Conservation (phyloP, 306 rosid species). For the Trichosanthes cucumerina region DNA sequence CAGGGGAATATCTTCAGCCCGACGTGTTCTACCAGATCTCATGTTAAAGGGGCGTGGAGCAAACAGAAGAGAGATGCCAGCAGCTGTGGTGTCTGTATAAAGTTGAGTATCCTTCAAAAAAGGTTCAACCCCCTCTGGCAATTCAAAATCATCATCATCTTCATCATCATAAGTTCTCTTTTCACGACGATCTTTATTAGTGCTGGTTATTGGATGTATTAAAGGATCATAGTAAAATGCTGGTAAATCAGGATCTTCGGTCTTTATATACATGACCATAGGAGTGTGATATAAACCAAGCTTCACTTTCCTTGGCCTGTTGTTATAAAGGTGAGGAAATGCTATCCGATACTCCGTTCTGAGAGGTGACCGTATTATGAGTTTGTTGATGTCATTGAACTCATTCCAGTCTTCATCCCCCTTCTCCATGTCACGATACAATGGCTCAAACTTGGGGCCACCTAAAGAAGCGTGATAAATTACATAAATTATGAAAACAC, state of each 20-base stretch:
- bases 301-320: conserved; percentile 97
- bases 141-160: conserved; percentile 65
- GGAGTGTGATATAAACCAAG: conserved; percentile 92
- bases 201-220: conserved; percentile 95
- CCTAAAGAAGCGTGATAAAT: conserved; percentile 30
- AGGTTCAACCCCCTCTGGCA: conserved; percentile 94
- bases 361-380: conserved; percentile 94
- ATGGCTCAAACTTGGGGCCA: conserved; percentile 97
- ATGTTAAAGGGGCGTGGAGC: conserved; percentile 99
- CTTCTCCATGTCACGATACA: conserved; percentile 98
- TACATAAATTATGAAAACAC: neutral
- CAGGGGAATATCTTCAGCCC: conserved; percentile 94
- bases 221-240: conserved; percentile 97
- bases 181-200: conserved; percentile 83
- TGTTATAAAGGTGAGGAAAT: conserved; percentile 97
- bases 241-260: conserved; percentile 97
- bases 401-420: conserved; percentile 99
- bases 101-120: conserved; percentile 74
- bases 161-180: conserved; percentile 72
- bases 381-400: conserved; percentile 97
- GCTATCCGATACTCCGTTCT: conserved; percentile 97
- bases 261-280: conserved; percentile 91
- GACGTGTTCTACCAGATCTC: conserved; percentile 95
- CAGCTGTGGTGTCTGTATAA: conserved; percentile 94
- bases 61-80: conserved; percentile 83